Base-by-base conservation (phyloP, 768 basidiomycete genomes). In the Russula griseocarnosa region DNA sequence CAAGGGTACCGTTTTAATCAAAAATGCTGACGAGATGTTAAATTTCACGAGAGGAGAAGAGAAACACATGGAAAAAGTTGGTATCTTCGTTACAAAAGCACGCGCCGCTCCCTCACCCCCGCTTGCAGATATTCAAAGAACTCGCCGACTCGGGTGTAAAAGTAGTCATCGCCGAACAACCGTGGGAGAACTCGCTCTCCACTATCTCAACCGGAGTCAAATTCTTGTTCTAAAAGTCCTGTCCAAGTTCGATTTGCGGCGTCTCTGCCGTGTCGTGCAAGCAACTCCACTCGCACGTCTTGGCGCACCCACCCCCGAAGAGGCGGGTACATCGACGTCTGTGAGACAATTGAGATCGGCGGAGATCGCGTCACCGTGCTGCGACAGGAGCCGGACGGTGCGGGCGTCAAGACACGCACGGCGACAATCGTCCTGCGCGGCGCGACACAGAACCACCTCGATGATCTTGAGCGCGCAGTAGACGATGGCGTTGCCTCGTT, bases 401-500 rank as follows among this genome's bases (percentile, higher is more conserved):
- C 75, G 20, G 79, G 79, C 0, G 93, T 95, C 73, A 88, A 86
- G 75, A 90, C 92, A 7, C 80, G 85, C 44, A 98, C 93, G 46
- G 89, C 97, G 32, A 99, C 96, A 18, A 90, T 99, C 74, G 92
- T 99, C 22, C 79, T 99, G 49, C 85, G 97, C 16, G 97, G 97
- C 0, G 96, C 97, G 36, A 99, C 97, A 1, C 83, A 90, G 55
- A 98, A 98, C 77, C 87, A 87, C 67, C 76, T 98, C 54, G 97
- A 99, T 72, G 97, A 98, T 74, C 83, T 99, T 38, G 96, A 99
- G 75, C 84, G 97, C 30, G 94, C 96, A 32, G 81, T 99, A 53
- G 97, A 98, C 73, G 95, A 98, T 70, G 97, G 96, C 30, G 94
- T 95, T 67, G 94, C 92, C 76, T 96, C 96, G 49, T 90, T 99